Evolutionary conservation across 768 basidiomycete genomes (phyloP), one percentile per base, ranked within the genome.

Genomic region (Neoboletus magnificus): DNA sequence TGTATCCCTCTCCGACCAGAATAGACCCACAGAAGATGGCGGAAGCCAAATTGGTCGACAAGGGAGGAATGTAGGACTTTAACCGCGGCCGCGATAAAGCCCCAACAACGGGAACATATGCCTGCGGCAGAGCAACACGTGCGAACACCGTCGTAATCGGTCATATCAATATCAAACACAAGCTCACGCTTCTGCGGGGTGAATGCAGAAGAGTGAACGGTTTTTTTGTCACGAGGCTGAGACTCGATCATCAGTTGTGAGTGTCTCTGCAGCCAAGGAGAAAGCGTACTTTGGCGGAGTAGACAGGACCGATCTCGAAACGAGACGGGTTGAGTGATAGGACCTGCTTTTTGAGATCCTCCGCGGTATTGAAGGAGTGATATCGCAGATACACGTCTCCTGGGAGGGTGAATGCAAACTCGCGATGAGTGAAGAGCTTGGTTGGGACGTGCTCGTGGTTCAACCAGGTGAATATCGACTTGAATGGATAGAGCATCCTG

Each of bases 121-220:
- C 82, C 86, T 43, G 93, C 91, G 46, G 83, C 90, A 13, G 86
- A 85, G 74, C 97, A 98, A 73, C 97, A 99, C 1, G 94, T 98
- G 46, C 97, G 86, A 65, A 98, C 83, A 43, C 86, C 78, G 69
- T 99, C 96, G 74, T 98, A 99, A 74, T 99, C 97, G 16, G 97
- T 96, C 97, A 99, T 98, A 73, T 99, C 97, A 69, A 99, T 98
- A 83, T 99, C 97, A 69, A 99, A 97, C 1, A 98, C 96, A 41
- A 99, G 86, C 70, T 98, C 97, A 55, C 97, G 87, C 59, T 84
- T 82, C 33, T 82, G 69, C 0, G 97, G 93, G 42, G 79, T 77
- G 61, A 98, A 86, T 1, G 79, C 79, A 2, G 75, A 73, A n/a
- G 86, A 76, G 12, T 84, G 83, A 16, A 92, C 77, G 0, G 90